phyloP scores from a whole-genome alignment of 2,329 filamentous ascomycete genomes.

The Cladosporium sp. region DNA sequence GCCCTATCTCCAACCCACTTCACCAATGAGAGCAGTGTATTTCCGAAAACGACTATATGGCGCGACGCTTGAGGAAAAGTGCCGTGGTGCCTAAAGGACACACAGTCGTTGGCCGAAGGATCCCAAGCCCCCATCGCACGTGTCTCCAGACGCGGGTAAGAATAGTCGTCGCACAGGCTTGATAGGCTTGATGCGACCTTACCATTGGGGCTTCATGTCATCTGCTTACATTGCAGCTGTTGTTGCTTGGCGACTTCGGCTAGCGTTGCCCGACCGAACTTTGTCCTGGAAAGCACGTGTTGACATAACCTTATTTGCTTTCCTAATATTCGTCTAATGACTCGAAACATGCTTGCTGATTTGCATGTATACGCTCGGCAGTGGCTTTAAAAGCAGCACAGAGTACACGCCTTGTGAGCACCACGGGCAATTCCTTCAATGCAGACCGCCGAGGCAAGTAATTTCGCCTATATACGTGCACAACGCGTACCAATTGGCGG shows the following conservation, averaged over 20 bases:
- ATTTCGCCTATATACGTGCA: background rate
- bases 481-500: background rate
- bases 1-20: background rate
- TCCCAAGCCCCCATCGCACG: background rate
- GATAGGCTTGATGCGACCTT: background rate
- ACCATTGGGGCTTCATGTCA: constrained; percentile 10
- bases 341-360: background rate
- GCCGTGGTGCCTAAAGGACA: background rate
- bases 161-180: background rate
- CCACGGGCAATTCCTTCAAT: background rate
- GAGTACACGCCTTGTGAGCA: background rate
- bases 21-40: background rate
- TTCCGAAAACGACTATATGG: background rate
- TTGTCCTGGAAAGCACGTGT: background rate
- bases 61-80: background rate
- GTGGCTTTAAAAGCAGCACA: background rate
- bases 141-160: background rate
- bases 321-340: background rate
- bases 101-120: background rate
- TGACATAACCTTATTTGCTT: background rate
- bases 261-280: background rate
- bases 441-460: background rate
- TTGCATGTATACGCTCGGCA: background rate
- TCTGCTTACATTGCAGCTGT: constrained; percentile 20
- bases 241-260: background rate